A percentile compares a stretch with the other conserved stretches of the same genome.
These are phyloP conservation scores for Circinella minor DNA, from an alignment of 371 early-diverging fungal genomes.

Conservation along the genomic window DNA sequence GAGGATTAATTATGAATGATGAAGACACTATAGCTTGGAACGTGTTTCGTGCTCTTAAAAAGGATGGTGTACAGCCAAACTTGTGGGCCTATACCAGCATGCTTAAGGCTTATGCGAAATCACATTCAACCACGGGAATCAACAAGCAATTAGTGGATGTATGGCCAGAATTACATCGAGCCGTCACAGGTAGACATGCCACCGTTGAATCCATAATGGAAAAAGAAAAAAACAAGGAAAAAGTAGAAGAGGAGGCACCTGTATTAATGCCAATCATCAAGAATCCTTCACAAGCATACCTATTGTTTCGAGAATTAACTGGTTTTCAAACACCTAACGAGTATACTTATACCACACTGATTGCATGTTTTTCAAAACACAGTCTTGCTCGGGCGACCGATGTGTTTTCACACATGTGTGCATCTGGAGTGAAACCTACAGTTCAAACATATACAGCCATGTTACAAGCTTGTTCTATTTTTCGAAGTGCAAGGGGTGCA, in stretches of 20 bases:
- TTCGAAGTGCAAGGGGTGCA: constrained; percentile 38
- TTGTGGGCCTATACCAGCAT: constrained; percentile 40
- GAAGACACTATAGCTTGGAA: constrained; percentile 44
- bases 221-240: no score
- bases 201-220: background rate
- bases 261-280: background rate
- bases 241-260: background rate
- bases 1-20: constrained; percentile 42
- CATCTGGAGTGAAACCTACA: constrained; percentile 38
- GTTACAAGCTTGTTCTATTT: constrained; percentile 52
- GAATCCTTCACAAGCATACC: constrained; percentile 23
- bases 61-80: constrained; percentile 36
- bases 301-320: constrained; percentile 42
- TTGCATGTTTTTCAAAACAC: constrained; percentile 49
- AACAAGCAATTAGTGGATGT: constrained; percentile 1
- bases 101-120: constrained; percentile 32
- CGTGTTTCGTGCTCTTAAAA: constrained; percentile 37
- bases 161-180: constrained; percentile 15
- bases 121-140: constrained; percentile 2
- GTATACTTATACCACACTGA: constrained; percentile 53
- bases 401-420: constrained; percentile 44
- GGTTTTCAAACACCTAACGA: constrained; percentile 44
- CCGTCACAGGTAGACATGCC: background rate
- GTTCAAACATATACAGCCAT: constrained; percentile 45
- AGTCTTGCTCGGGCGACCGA: constrained; percentile 39